phyloP scores from a whole-genome alignment of 768 basidiomycete genomes.

The Rickenella mellea region DNA sequence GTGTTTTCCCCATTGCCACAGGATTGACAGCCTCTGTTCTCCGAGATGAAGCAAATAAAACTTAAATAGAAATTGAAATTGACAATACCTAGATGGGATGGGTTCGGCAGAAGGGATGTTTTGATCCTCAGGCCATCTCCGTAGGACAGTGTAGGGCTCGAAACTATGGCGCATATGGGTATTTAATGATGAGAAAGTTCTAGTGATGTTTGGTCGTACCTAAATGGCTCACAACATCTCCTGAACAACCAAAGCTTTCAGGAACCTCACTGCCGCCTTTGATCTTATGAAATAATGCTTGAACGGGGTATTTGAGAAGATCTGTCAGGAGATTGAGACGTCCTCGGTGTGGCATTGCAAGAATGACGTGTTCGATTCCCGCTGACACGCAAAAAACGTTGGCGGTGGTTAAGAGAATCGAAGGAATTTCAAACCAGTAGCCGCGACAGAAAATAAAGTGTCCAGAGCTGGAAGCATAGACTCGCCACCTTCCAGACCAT shows the following conservation, averaged over 20 bases:
- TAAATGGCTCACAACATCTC: constrained; percentile 85
- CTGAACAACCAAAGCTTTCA: constrained; percentile 55
- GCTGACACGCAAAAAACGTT: constrained; percentile 22
- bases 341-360: constrained; percentile 85
- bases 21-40: constrained; percentile 74
- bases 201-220: constrained; percentile 26
- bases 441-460: constrained; percentile 58
- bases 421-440: constrained; percentile 32
- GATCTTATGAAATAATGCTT: constrained; percentile 78
- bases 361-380: constrained; percentile 60
- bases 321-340: constrained; percentile 80
- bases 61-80: constrained; percentile 5
- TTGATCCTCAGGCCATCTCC: constrained; percentile 42
- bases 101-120: constrained; percentile 72
- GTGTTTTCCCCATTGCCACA: constrained; percentile 80
- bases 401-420: background rate
- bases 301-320: constrained; percentile 55
- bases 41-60: constrained; percentile 3
- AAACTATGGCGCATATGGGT: constrained; percentile 27
- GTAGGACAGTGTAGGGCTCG: constrained; percentile 58
- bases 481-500: constrained; percentile 88
- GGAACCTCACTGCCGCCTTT: constrained; percentile 69
- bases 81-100: constrained; percentile 58
- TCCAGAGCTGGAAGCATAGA: constrained; percentile 89
- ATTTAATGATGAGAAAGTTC: background rate